A percentile compares a stretch with the other conserved stretches of the same genome.
phyloP scores from a whole-genome alignment of 164 flowering plant genomes.

The Annona squamosa region DNA sequence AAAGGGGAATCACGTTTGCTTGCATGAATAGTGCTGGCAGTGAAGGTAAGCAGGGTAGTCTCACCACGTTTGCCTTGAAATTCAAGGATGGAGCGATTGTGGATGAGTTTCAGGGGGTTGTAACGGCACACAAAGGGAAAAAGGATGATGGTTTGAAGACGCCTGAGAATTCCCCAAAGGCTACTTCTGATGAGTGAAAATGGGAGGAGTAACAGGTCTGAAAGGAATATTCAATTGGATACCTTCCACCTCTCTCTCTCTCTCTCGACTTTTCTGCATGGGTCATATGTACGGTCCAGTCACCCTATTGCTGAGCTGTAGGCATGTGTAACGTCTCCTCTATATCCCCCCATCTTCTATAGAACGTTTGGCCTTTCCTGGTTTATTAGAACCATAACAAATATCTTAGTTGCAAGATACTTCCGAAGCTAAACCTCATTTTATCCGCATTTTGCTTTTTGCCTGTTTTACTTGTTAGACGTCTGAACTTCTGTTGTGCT shows the following conservation, averaged over 20 bases:
- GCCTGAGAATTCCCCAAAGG: constrained; percentile 82
- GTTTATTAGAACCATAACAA: not conserved
- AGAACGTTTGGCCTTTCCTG: not conserved
- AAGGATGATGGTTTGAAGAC: constrained; percentile 40
- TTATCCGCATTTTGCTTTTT: not conserved
- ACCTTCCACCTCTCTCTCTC: not conserved
- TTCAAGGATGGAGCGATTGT: constrained; percentile 63
- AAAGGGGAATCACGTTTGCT: constrained; percentile 78
- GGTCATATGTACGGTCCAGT: not conserved
- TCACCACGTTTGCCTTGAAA: constrained; percentile 75
- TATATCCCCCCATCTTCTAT: not conserved
- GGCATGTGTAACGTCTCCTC: not conserved
- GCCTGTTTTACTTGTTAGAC: not conserved
- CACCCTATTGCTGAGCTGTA: not conserved
- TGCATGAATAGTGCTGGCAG: constrained; percentile 60
- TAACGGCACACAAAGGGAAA: constrained; percentile 48
- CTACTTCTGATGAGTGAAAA: constrained; percentile 3
- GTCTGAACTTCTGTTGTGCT: not conserved
- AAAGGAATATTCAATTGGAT: not conserved
- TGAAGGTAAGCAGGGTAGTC: constrained; percentile 46
- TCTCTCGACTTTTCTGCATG: not conserved
- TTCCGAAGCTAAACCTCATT: not conserved
- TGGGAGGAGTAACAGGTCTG: not conserved
- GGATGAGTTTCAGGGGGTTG: constrained; percentile 55
- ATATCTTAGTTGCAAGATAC: not conserved